Evolutionary conservation across 257 asterid genomes (phyloP).

Genomic region (Penstemon newberryi): DNA sequence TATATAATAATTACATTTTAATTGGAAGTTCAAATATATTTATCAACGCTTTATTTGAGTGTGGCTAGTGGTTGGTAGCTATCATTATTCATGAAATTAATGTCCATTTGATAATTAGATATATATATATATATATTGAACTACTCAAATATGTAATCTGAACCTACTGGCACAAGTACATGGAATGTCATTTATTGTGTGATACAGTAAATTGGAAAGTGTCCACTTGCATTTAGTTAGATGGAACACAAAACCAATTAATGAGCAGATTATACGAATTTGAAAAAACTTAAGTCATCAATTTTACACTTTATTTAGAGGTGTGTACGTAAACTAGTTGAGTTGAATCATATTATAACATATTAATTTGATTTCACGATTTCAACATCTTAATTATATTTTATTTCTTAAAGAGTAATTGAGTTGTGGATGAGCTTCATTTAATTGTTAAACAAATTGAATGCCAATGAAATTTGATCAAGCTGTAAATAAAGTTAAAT

Average conservation of each 20-base stretch:
- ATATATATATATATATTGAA: neutral
- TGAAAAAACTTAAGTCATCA: too few species aligned
- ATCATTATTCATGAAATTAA: slow-evolving; percentile 19
- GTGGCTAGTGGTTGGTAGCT: slow-evolving; percentile 32
- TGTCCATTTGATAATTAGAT: slow-evolving; percentile 32
- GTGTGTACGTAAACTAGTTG: too few species aligned
- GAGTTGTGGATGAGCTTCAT: too few species aligned
- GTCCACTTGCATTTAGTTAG: neutral
- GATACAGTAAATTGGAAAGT: neutral
- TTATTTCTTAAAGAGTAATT: too few species aligned
- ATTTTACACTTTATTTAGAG: too few species aligned
- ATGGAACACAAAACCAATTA: neutral
- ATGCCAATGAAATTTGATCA: too few species aligned
- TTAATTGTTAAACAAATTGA: too few species aligned
- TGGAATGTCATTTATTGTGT: slow-evolving; percentile 4
- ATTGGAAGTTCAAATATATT: neutral
- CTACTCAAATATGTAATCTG: slow-evolving; percentile 8
- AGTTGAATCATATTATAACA: too few species aligned
- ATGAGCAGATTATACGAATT: too few species aligned
- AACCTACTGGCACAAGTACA: slow-evolving; percentile 26
- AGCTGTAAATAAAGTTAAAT: too few species aligned
- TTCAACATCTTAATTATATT: too few species aligned
- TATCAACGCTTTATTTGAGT: slow-evolving; percentile 12
- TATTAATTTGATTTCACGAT: too few species aligned
- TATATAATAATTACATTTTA: neutral